Conservation (phyloP, 192 early-diverging fungal species). For the Coemansia sp. region DNA sequence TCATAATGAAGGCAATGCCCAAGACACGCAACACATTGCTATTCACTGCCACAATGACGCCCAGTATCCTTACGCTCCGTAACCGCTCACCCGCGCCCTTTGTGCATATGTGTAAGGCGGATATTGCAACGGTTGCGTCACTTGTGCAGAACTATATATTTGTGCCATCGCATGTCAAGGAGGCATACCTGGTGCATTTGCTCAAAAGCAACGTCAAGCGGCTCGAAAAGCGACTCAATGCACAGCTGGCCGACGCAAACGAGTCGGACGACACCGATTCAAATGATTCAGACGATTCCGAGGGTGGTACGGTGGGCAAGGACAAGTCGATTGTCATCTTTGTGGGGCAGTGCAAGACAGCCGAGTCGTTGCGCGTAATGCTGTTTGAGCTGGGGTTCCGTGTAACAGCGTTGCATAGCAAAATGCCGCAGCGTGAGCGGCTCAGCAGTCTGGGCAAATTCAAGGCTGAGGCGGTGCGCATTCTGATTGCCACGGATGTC, state of each 20-base stretch:
- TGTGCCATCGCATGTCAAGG: conserved; percentile 87
- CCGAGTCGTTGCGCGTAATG: conserved; percentile 83
- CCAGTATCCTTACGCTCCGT: conserved; percentile 74
- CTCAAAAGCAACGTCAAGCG: conserved; percentile 48
- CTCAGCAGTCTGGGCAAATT: conserved; percentile 91
- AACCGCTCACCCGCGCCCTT: conserved; percentile 46
- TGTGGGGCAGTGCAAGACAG: conserved; percentile 78
- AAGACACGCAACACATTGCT: conserved; percentile 87
- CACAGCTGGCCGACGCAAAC: conserved; percentile 39
- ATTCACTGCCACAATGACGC: conserved; percentile 97
- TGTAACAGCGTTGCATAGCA: conserved; percentile 87
- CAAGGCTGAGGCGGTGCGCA: conserved; percentile 79
- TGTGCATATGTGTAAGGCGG: conserved; percentile 45
- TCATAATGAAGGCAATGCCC: conserved; percentile 78
- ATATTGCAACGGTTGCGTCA: conserved; percentile 74
- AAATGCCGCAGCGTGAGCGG: conserved; percentile 91
- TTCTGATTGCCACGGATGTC: conserved; percentile 96
- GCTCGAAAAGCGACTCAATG: conserved; percentile 36
- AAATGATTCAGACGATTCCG: conserved; percentile 37
- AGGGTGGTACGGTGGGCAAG: conserved; percentile 15
- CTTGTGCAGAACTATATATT: conserved; percentile 90
- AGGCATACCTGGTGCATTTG: conserved; percentile 83
- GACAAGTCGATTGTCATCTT: conserved; percentile 95
- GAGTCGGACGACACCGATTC: conserved; percentile 13
- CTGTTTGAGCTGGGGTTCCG: conserved; percentile 88